Conservation (phyloP, 2,329 filamentous ascomycete species). For the Fusarium incarnatum region DNA sequence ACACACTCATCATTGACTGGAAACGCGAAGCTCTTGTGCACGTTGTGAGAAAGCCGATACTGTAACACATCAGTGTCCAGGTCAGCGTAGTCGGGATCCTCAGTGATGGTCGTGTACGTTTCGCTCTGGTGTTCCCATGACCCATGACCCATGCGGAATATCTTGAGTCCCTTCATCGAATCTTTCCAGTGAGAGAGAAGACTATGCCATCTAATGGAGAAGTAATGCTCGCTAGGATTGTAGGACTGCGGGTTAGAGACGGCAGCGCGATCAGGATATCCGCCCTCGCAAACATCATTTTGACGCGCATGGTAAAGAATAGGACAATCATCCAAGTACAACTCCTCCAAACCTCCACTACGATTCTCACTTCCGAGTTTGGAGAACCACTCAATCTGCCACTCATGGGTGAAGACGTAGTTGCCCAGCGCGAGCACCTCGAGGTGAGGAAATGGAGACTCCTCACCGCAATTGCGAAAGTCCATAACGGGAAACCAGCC, state of each 20-base stretch:
- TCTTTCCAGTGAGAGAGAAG: slow-evolving; percentile 16
- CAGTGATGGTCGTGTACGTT: background rate
- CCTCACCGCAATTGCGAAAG: slow-evolving; percentile 37
- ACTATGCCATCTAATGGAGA: slow-evolving; percentile 22
- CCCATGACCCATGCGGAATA: slow-evolving; percentile 6
- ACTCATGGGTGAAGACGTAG: slow-evolving; percentile 57
- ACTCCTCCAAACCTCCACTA: slow-evolving; percentile 47
- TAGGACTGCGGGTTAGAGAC: background rate
- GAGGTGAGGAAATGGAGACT: slow-evolving; percentile 52
- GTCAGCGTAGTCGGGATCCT: background rate
- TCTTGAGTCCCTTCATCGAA: slow-evolving; percentile 20
- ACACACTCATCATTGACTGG: background rate
- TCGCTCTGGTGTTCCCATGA: background rate
- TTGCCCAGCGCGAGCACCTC: slow-evolving; percentile 55
- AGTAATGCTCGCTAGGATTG: background rate
- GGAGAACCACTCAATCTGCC: slow-evolving; percentile 60
- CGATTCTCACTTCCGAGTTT: slow-evolving; percentile 46
- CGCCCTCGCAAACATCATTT: background rate
- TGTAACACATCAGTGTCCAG: background rate
- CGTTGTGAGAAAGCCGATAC: background rate
- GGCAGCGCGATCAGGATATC: background rate
- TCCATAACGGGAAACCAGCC: slow-evolving; percentile 56
- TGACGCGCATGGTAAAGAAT: slow-evolving; percentile 45
- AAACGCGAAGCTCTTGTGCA: background rate
- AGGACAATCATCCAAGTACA: slow-evolving; percentile 58